Evolutionary conservation across 1,284 basidiomycete genomes (phyloP).

Genomic region (Rhizoctonia solani): DNA sequence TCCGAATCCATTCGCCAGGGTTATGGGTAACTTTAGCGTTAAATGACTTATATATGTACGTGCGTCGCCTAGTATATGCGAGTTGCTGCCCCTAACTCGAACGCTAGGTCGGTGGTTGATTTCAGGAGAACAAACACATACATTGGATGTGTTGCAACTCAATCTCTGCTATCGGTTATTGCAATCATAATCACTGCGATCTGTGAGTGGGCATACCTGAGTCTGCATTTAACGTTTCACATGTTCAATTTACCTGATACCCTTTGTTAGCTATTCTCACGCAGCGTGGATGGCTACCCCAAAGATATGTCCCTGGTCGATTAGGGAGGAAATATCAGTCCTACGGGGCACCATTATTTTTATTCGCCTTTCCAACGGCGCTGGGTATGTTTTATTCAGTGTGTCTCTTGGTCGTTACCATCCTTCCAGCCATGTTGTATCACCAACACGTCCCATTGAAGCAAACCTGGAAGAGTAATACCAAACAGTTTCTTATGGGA

Average conservation of each 20-base stretch:
- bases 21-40: background rate
- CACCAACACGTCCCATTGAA: background rate
- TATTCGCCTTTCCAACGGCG: background rate
- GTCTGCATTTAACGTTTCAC: background rate
- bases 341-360: background rate
- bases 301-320: background rate
- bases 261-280: background rate
- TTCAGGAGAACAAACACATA: background rate
- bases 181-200: background rate
- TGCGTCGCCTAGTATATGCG: background rate
- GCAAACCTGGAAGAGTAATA: background rate
- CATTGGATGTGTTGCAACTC: background rate
- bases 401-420: background rate
- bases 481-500: background rate
- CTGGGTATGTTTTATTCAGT: background rate
- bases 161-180: background rate
- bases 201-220: conserved; percentile 7
- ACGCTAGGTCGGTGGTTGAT: conserved; percentile 10
- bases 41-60: background rate
- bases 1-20: background rate
- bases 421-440: background rate
- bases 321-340: background rate
- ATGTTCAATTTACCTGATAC: background rate
- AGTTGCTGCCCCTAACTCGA: background rate
- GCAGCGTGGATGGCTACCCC: no score